These are phyloP conservation scores for Babesia ovata DNA, from an alignment of 169 alveolate species.

Conservation along the genomic window DNA sequence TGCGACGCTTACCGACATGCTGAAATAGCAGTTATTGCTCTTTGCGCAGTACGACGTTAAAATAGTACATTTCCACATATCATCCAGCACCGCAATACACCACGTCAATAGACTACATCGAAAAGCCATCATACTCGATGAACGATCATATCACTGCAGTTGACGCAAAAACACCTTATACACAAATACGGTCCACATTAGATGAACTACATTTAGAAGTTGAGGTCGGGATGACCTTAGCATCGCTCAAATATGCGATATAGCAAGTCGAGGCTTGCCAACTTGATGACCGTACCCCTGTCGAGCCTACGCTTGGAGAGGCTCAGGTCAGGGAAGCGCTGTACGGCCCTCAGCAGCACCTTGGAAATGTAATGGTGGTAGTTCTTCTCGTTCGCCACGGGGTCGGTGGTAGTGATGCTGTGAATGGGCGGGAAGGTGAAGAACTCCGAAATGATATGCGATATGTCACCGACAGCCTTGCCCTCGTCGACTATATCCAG, in stretches of 20 bases:
- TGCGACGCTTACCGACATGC: too few species aligned
- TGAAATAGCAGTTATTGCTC: too few species aligned
- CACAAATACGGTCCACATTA: neutral
- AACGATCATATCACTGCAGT: too few species aligned
- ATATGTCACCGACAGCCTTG: slow-evolving; percentile 24
- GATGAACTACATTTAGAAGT: neutral
- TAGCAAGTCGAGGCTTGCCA: slow-evolving; percentile 45
- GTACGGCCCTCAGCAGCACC: slow-evolving; percentile 45
- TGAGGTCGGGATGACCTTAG: neutral
- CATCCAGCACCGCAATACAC: too few species aligned
- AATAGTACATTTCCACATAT: too few species aligned
- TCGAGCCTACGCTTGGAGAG: slow-evolving; percentile 22
- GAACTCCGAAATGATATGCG: slow-evolving; percentile 32
- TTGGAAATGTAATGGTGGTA: slow-evolving; percentile 31
- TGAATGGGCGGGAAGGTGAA: slow-evolving; percentile 44
- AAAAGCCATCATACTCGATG: too few species aligned
- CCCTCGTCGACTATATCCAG: slow-evolving; percentile 11
- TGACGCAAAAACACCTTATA: too few species aligned
- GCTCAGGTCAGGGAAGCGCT: slow-evolving; percentile 54
- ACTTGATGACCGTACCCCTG: slow-evolving; percentile 50
- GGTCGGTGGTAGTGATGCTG: slow-evolving; percentile 22
- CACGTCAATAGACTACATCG: too few species aligned
- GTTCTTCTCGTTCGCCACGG: slow-evolving; percentile 21
- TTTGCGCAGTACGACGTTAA: too few species aligned
- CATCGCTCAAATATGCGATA: slow-evolving; percentile 64